A percentile compares a stretch with the other conserved stretches of the same genome.
Conservation (phyloP, 2,329 filamentous ascomycete genomes). For the Sporothrix variecibatus region DNA sequence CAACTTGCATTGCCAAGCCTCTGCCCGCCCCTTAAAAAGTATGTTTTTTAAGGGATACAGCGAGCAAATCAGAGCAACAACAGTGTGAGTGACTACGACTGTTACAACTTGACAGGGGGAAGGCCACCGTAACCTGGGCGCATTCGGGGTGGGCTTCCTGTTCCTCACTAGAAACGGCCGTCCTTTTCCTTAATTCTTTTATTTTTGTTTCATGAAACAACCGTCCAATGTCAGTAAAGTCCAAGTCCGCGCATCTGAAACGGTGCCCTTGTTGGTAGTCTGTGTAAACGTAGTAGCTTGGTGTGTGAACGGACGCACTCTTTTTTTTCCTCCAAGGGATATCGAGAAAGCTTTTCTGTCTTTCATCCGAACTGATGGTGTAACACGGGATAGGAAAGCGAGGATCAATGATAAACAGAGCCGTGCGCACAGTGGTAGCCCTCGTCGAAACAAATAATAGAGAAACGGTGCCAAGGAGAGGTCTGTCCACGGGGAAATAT, state of each 20-base stretch:
- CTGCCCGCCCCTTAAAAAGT: neutral
- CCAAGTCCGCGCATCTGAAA: constrained; percentile 17
- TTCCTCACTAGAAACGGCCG: neutral
- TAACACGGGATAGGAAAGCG: neutral
- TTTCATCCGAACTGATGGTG: neutral
- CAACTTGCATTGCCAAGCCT: constrained; percentile 2
- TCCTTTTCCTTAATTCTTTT: neutral
- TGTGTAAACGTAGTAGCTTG: neutral
- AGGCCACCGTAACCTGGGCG: neutral
- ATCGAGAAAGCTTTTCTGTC: neutral
- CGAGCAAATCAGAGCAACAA: neutral
- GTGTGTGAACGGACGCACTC: neutral
- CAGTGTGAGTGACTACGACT: neutral
- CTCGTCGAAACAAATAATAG: neutral
- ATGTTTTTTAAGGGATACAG: neutral
- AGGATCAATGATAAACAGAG: neutral
- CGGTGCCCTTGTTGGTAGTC: neutral
- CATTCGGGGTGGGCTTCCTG: constrained; percentile 1
- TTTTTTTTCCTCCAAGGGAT: neutral
- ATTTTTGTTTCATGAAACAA: constrained; percentile 11
- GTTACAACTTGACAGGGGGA: neutral
- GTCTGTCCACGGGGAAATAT: neutral
- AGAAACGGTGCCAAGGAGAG: constrained; percentile 13
- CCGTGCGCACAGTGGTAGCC: neutral
- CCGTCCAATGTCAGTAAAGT: constrained; percentile 14